Conservation (phyloP, 2,329 filamentous ascomycete genomes). For the Drechslerella dactyloides region DNA sequence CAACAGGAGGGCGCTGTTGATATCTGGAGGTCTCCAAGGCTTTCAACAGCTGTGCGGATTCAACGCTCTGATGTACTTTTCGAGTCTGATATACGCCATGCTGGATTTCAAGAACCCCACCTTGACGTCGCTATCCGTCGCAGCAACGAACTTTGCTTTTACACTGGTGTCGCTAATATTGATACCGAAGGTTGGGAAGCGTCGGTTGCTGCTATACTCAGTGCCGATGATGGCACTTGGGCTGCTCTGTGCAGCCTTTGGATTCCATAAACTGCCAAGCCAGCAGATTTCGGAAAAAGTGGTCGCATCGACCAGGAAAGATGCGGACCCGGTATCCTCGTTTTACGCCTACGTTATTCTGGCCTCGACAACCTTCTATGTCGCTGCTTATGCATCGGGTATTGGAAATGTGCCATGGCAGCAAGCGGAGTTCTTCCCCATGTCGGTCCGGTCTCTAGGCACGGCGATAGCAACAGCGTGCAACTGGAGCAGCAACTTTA, state of each 20-base stretch:
- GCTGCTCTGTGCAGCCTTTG: constrained; percentile 72
- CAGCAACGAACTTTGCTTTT: constrained; percentile 81
- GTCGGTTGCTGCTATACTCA: constrained; percentile 79
- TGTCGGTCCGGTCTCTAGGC: constrained; percentile 74
- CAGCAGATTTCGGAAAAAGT: constrained; percentile 9
- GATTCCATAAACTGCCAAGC: constrained; percentile 67
- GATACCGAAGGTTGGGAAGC: constrained; percentile 79
- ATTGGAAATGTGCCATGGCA: constrained; percentile 89
- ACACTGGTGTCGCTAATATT: constrained; percentile 75
- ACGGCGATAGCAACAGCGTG: constrained; percentile 77
- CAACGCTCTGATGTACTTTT: constrained; percentile 93
- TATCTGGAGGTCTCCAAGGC: constrained; percentile 85
- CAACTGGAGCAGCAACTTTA: constrained; percentile 86
- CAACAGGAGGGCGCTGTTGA: constrained; percentile 76
- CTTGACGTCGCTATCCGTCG: constrained; percentile 78
- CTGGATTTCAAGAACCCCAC: constrained; percentile 80
- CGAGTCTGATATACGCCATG: constrained; percentile 78
- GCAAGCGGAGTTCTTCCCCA: constrained; percentile 86
- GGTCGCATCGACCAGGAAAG: neutral
- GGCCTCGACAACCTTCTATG: constrained; percentile 78
- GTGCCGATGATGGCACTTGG: constrained; percentile 83
- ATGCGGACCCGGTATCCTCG: constrained; percentile 51
- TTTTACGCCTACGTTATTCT: constrained; percentile 66
- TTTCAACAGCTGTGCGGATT: constrained; percentile 89
- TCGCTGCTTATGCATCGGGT: constrained; percentile 82